Evolutionary conservation across 176 grass and related monocot species (phyloP), one percentile per base, ranked within the genome.

Genomic region (Ampelocalamus luodianensis): DNA sequence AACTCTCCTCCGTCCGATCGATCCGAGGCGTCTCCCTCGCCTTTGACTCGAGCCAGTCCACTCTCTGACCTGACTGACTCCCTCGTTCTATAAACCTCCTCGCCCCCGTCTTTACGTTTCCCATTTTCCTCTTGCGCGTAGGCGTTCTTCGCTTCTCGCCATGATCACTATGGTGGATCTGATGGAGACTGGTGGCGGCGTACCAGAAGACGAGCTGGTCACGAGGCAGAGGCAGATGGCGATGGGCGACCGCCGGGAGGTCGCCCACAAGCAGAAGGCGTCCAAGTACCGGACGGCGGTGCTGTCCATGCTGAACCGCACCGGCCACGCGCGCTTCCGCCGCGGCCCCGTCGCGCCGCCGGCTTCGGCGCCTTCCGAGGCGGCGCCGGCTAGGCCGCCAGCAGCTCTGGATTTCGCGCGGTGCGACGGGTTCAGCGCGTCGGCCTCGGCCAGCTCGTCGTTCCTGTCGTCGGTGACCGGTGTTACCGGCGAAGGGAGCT

Each of bases 291-390:
- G 89, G 16, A 73, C 86, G 24, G 88, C 84, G 77, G 86, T 84
- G 22, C 77, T 89, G 65, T 87, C 88, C 23, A 82, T 85, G 65
- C 84, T 88, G 10, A 78, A 80, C 80, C 69, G 91, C 67, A 89
- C 91, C 9, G 91, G 94, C 63, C 94, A 96, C 54, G 94, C 94
- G 11, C 91, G 91, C 18, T 96, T 96, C 91, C 80, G 94, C 55
- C 94, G 94, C 20, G 89, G 81, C 39, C 85, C 82, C 8, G 62
- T 61, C 9, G 34, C 18, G 59, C 16, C 37, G 5, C 15, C 11
- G 44, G 63, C 12, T 60, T 6, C 5, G 13, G 22, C 60, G 5
- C 4, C 29, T 29, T 29, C 74, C 0, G 73, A 15, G 26, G 44
- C 42, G 54, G 18, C 20, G 43, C 24, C 72, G 55, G 40, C 39